Percentiles rank a stretch among this genome's conserved stretches.
phyloP scores from a whole-genome alignment of 2,329 filamentous ascomycete species.

The Monilinia vaccinii-corymbosi region DNA sequence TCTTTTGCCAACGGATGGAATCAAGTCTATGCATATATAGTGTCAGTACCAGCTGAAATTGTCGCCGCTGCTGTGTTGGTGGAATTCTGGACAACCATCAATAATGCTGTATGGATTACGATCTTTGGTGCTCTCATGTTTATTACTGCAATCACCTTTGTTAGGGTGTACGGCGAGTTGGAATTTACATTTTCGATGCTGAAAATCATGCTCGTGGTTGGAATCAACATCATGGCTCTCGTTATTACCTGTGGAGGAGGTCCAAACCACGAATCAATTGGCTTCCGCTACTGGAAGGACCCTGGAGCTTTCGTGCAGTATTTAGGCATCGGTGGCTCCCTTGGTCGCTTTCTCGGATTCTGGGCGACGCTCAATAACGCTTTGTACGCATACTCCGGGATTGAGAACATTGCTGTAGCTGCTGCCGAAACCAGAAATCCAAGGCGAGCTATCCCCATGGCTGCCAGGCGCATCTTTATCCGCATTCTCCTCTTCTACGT shows the following conservation, averaged over 20 bases:
- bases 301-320: conserved; percentile 61
- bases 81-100: conserved; percentile 53
- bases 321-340: conserved; percentile 41
- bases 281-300: conserved; percentile 41
- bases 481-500: conserved; percentile 48
- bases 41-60: conserved; percentile 41
- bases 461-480: conserved; percentile 40
- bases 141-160: conserved; percentile 29
- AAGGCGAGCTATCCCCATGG: conserved; percentile 43
- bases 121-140: conserved; percentile 32
- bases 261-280: conserved; percentile 47
- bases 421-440: conserved; percentile 47
- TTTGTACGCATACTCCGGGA: conserved; percentile 39
- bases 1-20: conserved; percentile 29
- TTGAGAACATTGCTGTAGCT: conserved; percentile 44
- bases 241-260: conserved; percentile 44
- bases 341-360: conserved; percentile 49
- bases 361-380: conserved; percentile 37
- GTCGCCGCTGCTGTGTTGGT: conserved; percentile 54
- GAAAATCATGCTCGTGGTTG: conserved; percentile 54
- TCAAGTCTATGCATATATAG: conserved; percentile 27
- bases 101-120: conserved; percentile 35
- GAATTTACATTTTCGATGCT: conserved; percentile 44
- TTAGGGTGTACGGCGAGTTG: conserved; percentile 40
- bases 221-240: conserved; percentile 46